Conservation (phyloP, 257 asterid genomes). For the Petunia axillaris region DNA sequence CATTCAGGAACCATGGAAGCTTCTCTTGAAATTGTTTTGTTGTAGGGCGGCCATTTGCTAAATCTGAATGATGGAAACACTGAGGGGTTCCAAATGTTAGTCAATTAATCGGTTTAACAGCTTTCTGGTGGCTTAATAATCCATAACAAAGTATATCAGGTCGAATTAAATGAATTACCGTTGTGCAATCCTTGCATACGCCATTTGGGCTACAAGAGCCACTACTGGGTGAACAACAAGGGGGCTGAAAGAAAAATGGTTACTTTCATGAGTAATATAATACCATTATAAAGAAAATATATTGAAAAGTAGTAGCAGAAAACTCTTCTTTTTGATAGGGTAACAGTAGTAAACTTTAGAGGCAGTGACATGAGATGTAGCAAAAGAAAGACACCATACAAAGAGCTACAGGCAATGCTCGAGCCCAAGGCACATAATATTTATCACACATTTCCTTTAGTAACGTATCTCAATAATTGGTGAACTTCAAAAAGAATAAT, state of each 20-base stretch:
- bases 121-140: constrained; percentile 22
- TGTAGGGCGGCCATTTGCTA: constrained; percentile 82
- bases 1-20: constrained; percentile 95
- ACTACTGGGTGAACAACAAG: constrained; percentile 72
- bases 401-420: too few relatives aligned
- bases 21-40: constrained; percentile 80
- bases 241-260: constrained; percentile 68
- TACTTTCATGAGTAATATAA: not conserved
- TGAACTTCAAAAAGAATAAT: too few relatives aligned
- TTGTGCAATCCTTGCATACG: constrained; percentile 86
- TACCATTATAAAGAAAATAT: not conserved
- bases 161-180: constrained; percentile 52
- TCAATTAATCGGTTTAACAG: constrained; percentile 19
- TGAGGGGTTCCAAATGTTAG: constrained; percentile 49
- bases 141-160: not conserved
- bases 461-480: too few relatives aligned
- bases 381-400: too few relatives aligned
- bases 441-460: too few relatives aligned
- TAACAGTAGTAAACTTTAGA: too few relatives aligned
- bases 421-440: too few relatives aligned
- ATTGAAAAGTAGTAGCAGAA: too few relatives aligned
- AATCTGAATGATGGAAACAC: constrained; percentile 94
- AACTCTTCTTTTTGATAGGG: too few relatives aligned
- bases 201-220: constrained; percentile 72
- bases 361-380: too few relatives aligned